These are phyloP conservation scores for Suillus tomentosus DNA, from an alignment of 768 basidiomycete genomes.

Conservation along the genomic window DNA sequence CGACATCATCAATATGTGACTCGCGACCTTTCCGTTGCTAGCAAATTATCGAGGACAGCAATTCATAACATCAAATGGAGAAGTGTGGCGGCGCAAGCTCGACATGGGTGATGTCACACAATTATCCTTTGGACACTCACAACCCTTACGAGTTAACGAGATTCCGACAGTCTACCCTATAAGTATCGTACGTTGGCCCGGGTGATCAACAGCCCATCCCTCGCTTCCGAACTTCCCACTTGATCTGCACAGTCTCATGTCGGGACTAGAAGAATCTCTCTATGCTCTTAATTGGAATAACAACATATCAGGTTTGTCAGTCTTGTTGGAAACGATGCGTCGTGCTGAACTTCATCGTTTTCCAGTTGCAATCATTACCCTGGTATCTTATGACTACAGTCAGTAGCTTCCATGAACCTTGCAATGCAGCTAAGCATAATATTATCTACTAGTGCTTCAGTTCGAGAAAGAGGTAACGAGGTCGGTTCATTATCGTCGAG, in stretches of 20 bases:
- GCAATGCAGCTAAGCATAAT: neutral
- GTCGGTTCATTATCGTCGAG: neutral
- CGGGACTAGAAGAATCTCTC: neutral
- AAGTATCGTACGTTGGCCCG: neutral
- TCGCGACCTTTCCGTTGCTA: no score
- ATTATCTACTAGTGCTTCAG: neutral
- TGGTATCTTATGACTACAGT: neutral
- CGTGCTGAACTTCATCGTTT: neutral
- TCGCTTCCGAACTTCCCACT: neutral
- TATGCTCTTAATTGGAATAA: neutral
- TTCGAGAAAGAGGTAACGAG: neutral
- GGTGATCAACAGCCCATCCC: neutral
- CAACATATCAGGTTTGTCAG: neutral
- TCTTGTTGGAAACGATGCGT: neutral
- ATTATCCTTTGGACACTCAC: no score
- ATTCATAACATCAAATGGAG: no score
- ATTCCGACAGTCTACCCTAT: neutral
- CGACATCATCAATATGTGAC: no score
- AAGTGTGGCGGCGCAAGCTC: neutral
- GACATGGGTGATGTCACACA: neutral
- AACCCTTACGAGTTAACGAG: neutral
- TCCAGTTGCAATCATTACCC: neutral
- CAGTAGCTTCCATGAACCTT: neutral
- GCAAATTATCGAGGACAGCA: no score
- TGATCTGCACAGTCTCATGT: neutral